A percentile compares a stretch with the other conserved stretches of the same genome.
These are phyloP conservation scores for Naumovozyma baii DNA, from an alignment of 805 yeast species.

Conservation along the genomic window DNA sequence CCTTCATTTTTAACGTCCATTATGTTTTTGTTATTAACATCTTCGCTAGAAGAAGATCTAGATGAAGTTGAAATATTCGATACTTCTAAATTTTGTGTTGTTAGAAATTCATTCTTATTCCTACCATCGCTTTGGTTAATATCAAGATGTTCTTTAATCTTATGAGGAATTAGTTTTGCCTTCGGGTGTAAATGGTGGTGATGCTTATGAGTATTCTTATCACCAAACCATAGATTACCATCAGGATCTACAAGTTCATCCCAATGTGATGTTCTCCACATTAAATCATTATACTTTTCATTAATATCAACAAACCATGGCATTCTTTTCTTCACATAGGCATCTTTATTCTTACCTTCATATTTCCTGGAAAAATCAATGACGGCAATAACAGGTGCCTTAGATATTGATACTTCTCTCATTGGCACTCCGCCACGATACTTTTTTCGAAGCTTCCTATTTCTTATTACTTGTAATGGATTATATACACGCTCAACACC, in stretches of 20 bases:
- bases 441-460: slow-evolving; percentile 49
- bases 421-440: slow-evolving; percentile 35
- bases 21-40: background rate
- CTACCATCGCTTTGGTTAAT: background rate
- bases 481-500: slow-evolving; percentile 64
- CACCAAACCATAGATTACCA: slow-evolving; percentile 22
- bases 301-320: slow-evolving; percentile 58
- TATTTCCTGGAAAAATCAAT: slow-evolving; percentile 44
- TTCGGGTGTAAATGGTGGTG: slow-evolving; percentile 2
- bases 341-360: slow-evolving; percentile 19
- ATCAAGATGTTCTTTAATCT: background rate
- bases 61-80: background rate
- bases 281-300: slow-evolving; percentile 47
- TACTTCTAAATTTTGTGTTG: background rate
- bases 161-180: background rate
- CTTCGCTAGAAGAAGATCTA: background rate
- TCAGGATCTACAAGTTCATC: slow-evolving; percentile 23
- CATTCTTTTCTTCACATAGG: slow-evolving; percentile 24
- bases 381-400: slow-evolving; percentile 50
- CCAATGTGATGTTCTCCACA: slow-evolving; percentile 39
- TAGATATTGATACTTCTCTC: slow-evolving; percentile 35
- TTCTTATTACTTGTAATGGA: slow-evolving; percentile 74
- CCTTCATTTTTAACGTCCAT: background rate
- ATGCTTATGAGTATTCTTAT: slow-evolving; percentile 1
- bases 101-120: background rate